A percentile compares a stretch with the other conserved stretches of the same genome.
phyloP scores from a whole-genome alignment of 129 eudicot genomes.

The Ambrosia artemisiifolia region DNA sequence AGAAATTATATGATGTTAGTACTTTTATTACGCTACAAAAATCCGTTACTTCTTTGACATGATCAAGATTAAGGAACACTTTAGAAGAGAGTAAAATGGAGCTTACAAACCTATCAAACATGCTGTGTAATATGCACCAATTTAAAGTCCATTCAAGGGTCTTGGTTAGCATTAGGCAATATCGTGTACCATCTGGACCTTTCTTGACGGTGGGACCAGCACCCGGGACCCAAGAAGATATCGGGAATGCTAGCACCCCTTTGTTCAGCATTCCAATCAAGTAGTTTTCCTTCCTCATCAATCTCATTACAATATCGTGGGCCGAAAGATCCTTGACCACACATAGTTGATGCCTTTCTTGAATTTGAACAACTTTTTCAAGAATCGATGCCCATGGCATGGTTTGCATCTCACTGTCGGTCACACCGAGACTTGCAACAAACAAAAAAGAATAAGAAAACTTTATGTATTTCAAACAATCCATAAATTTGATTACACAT shows the following conservation, averaged over 20 bases:
- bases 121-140: conserved; percentile 87
- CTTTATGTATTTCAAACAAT: conserved; percentile 1
- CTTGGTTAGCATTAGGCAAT: conserved; percentile 66
- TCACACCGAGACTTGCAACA: conserved; percentile 66
- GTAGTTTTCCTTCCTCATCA: conserved; percentile 91
- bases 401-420: conserved; percentile 76
- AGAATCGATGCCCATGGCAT: conserved; percentile 81
- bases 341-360: conserved; percentile 51
- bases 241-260: conserved; percentile 82
- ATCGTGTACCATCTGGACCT: conserved; percentile 43
- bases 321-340: conserved; percentile 85
- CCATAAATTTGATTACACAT: neutral
- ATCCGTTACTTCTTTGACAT: neutral
- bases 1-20: neutral
- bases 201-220: conserved; percentile 56
- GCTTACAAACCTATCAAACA: conserved; percentile 52
- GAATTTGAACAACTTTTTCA: conserved; percentile 66
- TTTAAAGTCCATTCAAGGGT: conserved; percentile 93
- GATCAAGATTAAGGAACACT: neutral
- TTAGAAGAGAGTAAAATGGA: neutral
- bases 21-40: neutral
- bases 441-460: neutral
- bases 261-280: conserved; percentile 89
- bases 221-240: conserved; percentile 79
- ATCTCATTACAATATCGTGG: conserved; percentile 77